phyloP scores from a whole-genome alignment of 2,329 filamentous ascomycete genomes.

The Venturia aucupariae region DNA sequence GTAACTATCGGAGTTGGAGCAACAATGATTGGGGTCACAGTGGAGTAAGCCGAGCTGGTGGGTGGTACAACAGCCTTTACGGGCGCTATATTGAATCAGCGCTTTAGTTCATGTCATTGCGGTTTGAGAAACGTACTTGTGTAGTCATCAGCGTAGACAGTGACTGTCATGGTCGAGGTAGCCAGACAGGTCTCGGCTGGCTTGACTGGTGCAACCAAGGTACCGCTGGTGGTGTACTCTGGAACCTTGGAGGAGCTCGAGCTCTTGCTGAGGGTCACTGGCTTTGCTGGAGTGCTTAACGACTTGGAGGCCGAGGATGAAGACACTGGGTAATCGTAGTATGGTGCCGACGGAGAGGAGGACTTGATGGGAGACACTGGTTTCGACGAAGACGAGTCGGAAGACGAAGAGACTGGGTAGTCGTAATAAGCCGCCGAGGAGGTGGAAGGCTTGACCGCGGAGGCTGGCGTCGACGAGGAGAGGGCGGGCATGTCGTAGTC shows the following conservation, averaged over 20 bases:
- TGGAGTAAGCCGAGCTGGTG: slow-evolving; percentile 8
- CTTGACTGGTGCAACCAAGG: not conserved
- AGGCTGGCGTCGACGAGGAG: not conserved
- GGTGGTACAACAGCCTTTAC: slow-evolving; percentile 6
- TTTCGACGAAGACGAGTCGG: slow-evolving; percentile 2
- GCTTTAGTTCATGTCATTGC: not conserved
- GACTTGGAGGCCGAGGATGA: not conserved
- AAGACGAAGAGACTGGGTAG: not conserved
- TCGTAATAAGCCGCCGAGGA: not conserved
- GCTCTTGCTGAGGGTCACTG: not conserved
- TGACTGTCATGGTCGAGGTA: slow-evolving; percentile 10
- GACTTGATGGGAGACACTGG: not conserved
- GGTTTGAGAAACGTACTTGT: not conserved
- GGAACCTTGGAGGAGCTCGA: not conserved
- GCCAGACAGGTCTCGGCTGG: not conserved
- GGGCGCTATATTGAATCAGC: slow-evolving; percentile 10
- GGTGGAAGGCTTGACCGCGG: not conserved
- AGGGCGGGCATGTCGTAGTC: not conserved
- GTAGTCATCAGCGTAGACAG: slow-evolving; percentile 10
- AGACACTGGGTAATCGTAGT: too few species aligned
- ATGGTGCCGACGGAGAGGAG: too few species aligned
- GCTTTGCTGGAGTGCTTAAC: not conserved
- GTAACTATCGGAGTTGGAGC: slow-evolving; percentile 42
- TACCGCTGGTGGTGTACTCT: not conserved
- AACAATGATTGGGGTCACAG: not conserved